Base-by-base conservation (phyloP, 176 grass and related monocot genomes). In the Canna indica region DNA sequence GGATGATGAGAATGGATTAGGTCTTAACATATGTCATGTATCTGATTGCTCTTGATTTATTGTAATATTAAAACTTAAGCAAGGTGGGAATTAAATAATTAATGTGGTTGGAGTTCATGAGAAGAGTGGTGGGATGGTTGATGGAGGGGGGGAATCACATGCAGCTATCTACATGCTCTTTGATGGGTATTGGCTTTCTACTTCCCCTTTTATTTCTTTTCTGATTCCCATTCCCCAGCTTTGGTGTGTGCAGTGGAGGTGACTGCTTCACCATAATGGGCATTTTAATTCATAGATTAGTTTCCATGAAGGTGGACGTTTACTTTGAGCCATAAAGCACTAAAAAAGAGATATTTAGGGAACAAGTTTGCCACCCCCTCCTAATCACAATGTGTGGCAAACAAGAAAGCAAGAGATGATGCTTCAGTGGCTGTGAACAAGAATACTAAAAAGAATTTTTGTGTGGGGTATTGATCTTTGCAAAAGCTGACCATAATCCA, bases 41-140 rank as follows among this genome's bases (percentile, higher is more conserved):
- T 6, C n/a, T 5, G 17, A 20, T 20, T 26, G 18, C 8, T 20
- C 22, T n/a, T n/a, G n/a, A n/a, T 56, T 56, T 56, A 16, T 8
- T 56, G 52, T 26, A 56, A 24, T 24, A 36, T 36, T 47, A 35
- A 78, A 8, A n/a, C 52, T 56, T 24, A n/a, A 56, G 17, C 52
- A 25, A 56, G 52, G 52, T 56, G 52, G 52, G 52, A n/a, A n/a
- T n/a, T n/a, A n/a, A n/a, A n/a, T n/a, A n/a, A 16, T 28, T 30
- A 30, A 60, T 60, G 58, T 60, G 58, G 26, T 28, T 59, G 26
- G 56, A 13, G n/a, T 28, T 59, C 24, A 59, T 67, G 72, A 38
- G 31, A 45, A 11, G 76, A 77, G 82, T 89, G 80, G 82, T 82
- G 29, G 69, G 85, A 62, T 0, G 2, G 50, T 36, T 62, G 38